Evolutionary conservation across 352 stramenopile species (phyloP), one percentile per base, ranked within the genome.

Genomic region (Globisporangium ultimum): DNA sequence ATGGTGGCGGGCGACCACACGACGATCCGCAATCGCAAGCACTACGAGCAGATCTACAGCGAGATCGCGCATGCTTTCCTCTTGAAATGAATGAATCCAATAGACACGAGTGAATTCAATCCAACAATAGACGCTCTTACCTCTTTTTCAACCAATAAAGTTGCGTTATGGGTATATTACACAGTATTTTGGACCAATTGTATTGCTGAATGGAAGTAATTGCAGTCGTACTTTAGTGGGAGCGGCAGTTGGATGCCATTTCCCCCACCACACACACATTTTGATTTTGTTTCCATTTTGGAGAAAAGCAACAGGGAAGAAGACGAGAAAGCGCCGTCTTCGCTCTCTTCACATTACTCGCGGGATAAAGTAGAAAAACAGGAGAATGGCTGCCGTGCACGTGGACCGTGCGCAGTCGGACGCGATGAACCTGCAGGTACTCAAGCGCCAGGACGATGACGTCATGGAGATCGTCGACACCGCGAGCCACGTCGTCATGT

Each of bases 391-490:
- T 32, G 64, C 80, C 53, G 64, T 89, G 45, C 76, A 80, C 46
- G 72, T 93, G 55, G 83, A 95, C 68, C 83, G 82, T 61, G 70
- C 81, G 65, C 86, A 95, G 70, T 93, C 75, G 42, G 84, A 95
- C 55, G 86, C 81, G 18, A 88, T 95, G 80, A 95, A 95, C 67
- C 62, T 95, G 59, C 83, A 93, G 64, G 86, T 93, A 58, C 76
- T 95, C 41, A 89, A 89, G 71, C 81, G 86, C 46, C 83, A 95
- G 63, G 86, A 95, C 55, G 66, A 73, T 45, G 69, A 84, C n/a
- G 74, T 95, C 41, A 68, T 77, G 66, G 84, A 95, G 36, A 93
- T 95, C 53, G 78, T 93, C 42, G 86, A 89, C 74, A 95, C 74
- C 32, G 82, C 84, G 54, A 92, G 81, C 62, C 86, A 95, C 58